phyloP scores from a whole-genome alignment of 805 yeast species.

The Debaryomyces tyrocola region DNA sequence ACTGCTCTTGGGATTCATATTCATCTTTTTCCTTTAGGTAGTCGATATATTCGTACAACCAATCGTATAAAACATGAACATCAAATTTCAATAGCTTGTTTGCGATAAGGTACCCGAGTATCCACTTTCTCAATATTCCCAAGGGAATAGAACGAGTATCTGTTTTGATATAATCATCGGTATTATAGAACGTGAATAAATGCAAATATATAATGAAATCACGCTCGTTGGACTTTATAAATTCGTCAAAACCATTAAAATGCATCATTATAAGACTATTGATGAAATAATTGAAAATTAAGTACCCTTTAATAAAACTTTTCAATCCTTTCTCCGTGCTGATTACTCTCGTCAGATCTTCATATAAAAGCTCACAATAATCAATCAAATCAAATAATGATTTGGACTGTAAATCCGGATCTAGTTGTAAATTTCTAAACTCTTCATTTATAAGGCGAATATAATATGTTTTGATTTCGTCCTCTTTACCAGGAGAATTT shows the following conservation, averaged over 20 bases:
- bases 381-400: constrained; percentile 44
- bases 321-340: constrained; percentile 18
- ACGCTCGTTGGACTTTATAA: constrained; percentile 33
- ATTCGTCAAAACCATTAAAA: constrained; percentile 41
- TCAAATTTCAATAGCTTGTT: constrained; percentile 33
- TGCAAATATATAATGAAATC: constrained; percentile 44
- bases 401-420: constrained; percentile 24
- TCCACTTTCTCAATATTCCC: constrained; percentile 18
- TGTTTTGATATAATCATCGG: constrained; percentile 24
- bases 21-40: constrained; percentile 32
- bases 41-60: constrained; percentile 41
- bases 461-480: constrained; percentile 20
- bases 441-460: constrained; percentile 30
- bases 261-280: constrained; percentile 43
- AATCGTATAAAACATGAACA: constrained; percentile 32
- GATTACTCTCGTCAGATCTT: constrained; percentile 19
- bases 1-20: background rate
- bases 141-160: constrained; percentile 21
- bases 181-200: constrained; percentile 39
- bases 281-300: constrained; percentile 43
- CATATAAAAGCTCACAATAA: constrained; percentile 38
- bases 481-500: background rate
- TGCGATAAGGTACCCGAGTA: constrained; percentile 28
- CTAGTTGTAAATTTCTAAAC: constrained; percentile 39
- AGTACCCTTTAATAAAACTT: constrained; percentile 35